phyloP scores from a whole-genome alignment of 2,329 filamentous ascomycete genomes.

The Fusarium circinatum region DNA sequence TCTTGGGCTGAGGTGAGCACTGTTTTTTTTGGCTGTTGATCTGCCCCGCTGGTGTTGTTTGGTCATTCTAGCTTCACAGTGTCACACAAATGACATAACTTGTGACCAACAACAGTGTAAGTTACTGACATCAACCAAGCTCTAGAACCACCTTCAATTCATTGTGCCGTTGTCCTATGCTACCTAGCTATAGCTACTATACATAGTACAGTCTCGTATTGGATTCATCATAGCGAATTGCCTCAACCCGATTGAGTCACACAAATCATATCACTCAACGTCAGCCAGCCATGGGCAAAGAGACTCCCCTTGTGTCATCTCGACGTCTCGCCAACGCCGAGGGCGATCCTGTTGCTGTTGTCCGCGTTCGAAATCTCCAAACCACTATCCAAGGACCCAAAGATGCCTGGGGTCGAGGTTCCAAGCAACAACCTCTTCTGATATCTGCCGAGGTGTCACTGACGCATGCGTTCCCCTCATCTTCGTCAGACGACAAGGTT shows the following conservation, averaged over 20 bases:
- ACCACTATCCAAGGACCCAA: conserved; percentile 65
- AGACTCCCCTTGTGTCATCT: conserved; percentile 36
- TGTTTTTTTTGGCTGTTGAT: background rate
- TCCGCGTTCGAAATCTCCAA: conserved; percentile 71
- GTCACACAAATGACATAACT: conserved; percentile 23
- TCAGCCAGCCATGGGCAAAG: conserved; percentile 33
- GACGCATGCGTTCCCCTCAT: conserved; percentile 63
- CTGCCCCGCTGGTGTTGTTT: conserved; percentile 27
- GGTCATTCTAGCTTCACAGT: conserved; percentile 28
- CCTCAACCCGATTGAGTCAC: conserved; percentile 12
- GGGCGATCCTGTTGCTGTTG: conserved; percentile 53
- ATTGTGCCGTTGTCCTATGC: background rate
- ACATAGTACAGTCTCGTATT: background rate
- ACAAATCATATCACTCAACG: background rate
- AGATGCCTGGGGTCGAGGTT: conserved; percentile 74
- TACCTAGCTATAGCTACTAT: background rate
- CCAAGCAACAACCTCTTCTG: conserved; percentile 69
- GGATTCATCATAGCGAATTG: background rate
- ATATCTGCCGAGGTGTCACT: conserved; percentile 71
- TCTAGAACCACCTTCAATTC: background rate
- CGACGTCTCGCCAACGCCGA: conserved; percentile 41
- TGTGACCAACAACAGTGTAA: conserved; percentile 2
- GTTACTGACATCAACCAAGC: background rate
- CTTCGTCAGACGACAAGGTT: conserved; percentile 69
- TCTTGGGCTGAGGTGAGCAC: background rate